Base-by-base conservation (phyloP, 331 rosid species). In the Pyracantha coccinea region DNA sequence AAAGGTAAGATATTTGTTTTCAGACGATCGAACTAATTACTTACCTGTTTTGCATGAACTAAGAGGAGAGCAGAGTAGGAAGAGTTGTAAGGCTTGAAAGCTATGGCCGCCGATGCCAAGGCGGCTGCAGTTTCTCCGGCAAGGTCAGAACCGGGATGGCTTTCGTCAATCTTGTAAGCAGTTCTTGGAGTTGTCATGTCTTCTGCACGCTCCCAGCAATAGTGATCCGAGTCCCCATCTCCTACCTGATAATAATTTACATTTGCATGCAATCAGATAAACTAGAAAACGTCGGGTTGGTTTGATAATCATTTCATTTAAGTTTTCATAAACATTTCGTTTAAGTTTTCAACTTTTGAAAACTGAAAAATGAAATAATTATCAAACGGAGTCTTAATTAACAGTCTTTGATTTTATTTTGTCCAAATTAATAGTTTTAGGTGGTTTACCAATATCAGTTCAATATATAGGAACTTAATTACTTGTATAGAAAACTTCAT, bases 101-200 rank as follows among this genome's bases (percentile, higher is more conserved):
- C 96, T 6, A 92, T 80, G 73, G 98, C 75, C 29, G 96, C 86
- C 2, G 96, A 82, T 35, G 96, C 96, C 82, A 92, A 79, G 27
- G 98, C 90, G 17, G 98, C 98, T 4, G 98, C 90, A 14, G 98
- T 92, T 82, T 92, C 98, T 21, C 87, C 96, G 3, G 95, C 96
- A 47, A 92, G 80, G 87, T 92, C 96, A 0, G 96, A 92, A 68
- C 98, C 96, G 0, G 98, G 98, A 62, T 92, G 86, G 54, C 72
- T 68, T 76, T 85, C 93, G 64, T 92, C 98, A 68, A 90, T 68
- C 79, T 83, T 90, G 76, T 87, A 92, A 2, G 91, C 89, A 23
- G 70, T 80, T 72, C 96, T 85, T 54, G 96, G 73, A 59, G 98
- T 92, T 0, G 88, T 83, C 98, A 92, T 92, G 68, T 88, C 98